These are phyloP conservation scores for Tulasnella sp. DNA, from an alignment of 768 basidiomycete species.

Conservation along the genomic window DNA sequence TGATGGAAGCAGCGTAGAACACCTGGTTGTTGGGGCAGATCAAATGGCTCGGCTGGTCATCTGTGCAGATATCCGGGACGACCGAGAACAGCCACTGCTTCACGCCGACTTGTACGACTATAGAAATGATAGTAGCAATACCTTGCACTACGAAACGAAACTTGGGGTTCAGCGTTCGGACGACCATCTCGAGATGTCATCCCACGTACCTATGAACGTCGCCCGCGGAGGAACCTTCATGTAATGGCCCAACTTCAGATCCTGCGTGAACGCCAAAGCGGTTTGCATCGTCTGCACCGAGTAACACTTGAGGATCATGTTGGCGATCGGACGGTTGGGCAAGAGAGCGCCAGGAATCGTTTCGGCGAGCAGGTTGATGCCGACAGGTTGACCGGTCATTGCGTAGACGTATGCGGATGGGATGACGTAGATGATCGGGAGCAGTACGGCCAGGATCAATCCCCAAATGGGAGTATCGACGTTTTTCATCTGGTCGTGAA, in stretches of 20 bases:
- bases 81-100: constrained; percentile 28
- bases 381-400: constrained; percentile 28
- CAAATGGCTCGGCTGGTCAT: constrained; percentile 24
- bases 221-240: constrained; percentile 38
- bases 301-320: constrained; percentile 36
- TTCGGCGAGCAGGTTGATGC: constrained; percentile 34
- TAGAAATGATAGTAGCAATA: constrained; percentile 24
- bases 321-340: constrained; percentile 30
- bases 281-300: constrained; percentile 24
- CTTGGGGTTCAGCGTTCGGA: neutral
- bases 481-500: constrained; percentile 26
- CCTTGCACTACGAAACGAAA: constrained; percentile 24
- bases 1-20: constrained; percentile 31
- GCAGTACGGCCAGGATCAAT: constrained; percentile 26
- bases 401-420: constrained; percentile 36
- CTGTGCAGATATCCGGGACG: constrained; percentile 31
- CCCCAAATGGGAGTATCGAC: constrained; percentile 49
- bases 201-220: constrained; percentile 28
- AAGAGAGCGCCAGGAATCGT: constrained; percentile 35
- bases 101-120: constrained; percentile 29
- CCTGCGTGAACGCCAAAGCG: constrained; percentile 24
- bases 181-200: neutral
- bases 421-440: constrained; percentile 32
- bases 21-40: constrained; percentile 31
- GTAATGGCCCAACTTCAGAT: constrained; percentile 35